Evolutionary conservation across 805 yeast species (phyloP), one percentile per base, ranked within the genome.

Genomic region (Cyberlindnera sargentensis): DNA sequence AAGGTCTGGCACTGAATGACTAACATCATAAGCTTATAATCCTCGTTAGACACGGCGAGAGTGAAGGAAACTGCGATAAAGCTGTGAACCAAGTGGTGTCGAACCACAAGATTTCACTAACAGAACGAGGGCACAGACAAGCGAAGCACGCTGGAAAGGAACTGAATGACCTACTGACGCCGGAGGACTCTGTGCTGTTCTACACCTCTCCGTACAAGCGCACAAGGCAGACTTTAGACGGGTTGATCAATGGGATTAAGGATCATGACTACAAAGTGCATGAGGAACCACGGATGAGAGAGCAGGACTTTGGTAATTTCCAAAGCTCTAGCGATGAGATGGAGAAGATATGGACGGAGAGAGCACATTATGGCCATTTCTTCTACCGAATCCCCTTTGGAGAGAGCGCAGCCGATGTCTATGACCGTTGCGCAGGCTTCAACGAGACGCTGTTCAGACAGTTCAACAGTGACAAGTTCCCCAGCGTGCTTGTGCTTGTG

Each of bases 351-450:
- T 83, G 95, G 88, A 73, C 74, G 43, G 95, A 86, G 54, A 66
- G 97, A 38, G 90, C 95, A 0, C 77, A 79, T 48, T 90, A 90
- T 64, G 97, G 97, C 0, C 86, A 82, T 61, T 83, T 83, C 57
- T 90, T 90, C 62, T 90, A 84, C 61, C 65, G 97, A 43, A 90
- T 90, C 29, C 96, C 96, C 4, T 80, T 84, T 55, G 97, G 97
- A 8, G 97, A 90, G 62, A 82, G 93, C 55, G 97, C 96, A 0
- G 97, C 97, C 0, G 97, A 90, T 62, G 96, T 90, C 8, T 90
- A 80, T 63, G 96, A 90, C 63, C 70, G 97, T 39, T 83, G 90
- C 48, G 85, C 96, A 2, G 84, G 93, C 11, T 90, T 90, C 62
- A 88, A 88, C 60, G 96, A 88, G 62, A 79, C 95, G 1, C 63